Conservation (phyloP, 2,329 filamentous ascomycete genomes). For the Trichoderma asperellum region DNA sequence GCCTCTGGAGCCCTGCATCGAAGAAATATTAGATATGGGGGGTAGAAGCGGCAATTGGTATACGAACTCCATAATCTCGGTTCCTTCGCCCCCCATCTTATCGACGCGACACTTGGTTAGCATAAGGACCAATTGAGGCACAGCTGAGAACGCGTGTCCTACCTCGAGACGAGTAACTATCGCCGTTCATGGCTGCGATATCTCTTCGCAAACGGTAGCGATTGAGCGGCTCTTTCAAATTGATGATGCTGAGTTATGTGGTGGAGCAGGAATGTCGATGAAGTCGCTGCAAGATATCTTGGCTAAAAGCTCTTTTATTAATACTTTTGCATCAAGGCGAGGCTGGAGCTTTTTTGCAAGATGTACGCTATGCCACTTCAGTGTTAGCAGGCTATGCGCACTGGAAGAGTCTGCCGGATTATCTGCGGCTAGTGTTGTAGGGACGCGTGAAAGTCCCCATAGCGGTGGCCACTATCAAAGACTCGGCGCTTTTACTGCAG, state of each 20-base stretch:
- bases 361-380: constrained; percentile 36
- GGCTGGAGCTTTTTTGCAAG: constrained; percentile 52
- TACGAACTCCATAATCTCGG: constrained; percentile 59
- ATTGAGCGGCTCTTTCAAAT: constrained; percentile 28
- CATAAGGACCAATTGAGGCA: constrained; percentile 32
- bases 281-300: constrained; percentile 38
- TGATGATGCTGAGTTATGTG: constrained; percentile 32
- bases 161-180: constrained; percentile 81
- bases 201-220: constrained; percentile 27
- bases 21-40: constrained; percentile 31
- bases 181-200: constrained; percentile 73
- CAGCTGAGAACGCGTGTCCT: constrained; percentile 44
- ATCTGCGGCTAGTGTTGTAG: constrained; percentile 28
- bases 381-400: constrained; percentile 25
- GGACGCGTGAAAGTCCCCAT: constrained; percentile 9
- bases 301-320: constrained; percentile 35
- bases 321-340: constrained; percentile 39
- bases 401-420: constrained; percentile 16
- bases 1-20: constrained; percentile 37
- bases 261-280: constrained; percentile 33
- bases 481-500: background rate
- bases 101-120: constrained; percentile 32
- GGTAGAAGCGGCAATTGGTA: constrained; percentile 16
- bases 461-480: constrained; percentile 16
- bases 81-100: constrained; percentile 54